Percentiles rank a stretch among this genome's conserved stretches.
phyloP scores from a whole-genome alignment of 1,284 basidiomycete genomes.

The Naganishia sp. region DNA sequence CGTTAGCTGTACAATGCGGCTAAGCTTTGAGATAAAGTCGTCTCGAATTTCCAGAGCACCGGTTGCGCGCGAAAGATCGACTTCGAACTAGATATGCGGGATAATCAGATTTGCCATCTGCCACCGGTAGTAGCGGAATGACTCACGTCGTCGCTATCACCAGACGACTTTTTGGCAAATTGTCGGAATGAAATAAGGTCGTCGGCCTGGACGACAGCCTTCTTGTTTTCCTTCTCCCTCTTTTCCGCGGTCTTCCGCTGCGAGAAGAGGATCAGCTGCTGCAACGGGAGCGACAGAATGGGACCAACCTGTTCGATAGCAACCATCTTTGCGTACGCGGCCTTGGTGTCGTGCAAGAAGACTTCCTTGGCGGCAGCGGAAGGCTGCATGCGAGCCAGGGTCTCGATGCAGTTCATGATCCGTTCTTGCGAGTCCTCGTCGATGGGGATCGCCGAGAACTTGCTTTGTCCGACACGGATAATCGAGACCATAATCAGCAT shows the following conservation, averaged over 20 bases:
- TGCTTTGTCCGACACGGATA: slow-evolving; percentile 94
- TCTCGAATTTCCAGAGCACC: slow-evolving; percentile 80
- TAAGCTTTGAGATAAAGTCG: slow-evolving; percentile 95
- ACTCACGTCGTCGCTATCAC: slow-evolving; percentile 74
- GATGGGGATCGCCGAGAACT: slow-evolving; percentile 88
- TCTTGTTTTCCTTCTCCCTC: slow-evolving; percentile 76
- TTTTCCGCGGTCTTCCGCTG: slow-evolving; percentile 83
- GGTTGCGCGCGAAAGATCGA: slow-evolving; percentile 87
- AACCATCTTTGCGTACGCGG: slow-evolving; percentile 93
- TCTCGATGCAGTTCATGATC: slow-evolving; percentile 94
- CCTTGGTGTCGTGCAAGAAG: slow-evolving; percentile 90
- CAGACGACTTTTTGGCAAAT: slow-evolving; percentile 87
- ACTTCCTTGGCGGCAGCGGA: slow-evolving; percentile 71
- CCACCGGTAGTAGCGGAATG: background rate
- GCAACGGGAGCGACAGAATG: background rate
- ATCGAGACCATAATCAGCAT: slow-evolving; percentile 99
- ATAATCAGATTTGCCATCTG: slow-evolving; percentile 32
- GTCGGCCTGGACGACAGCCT: slow-evolving; percentile 80
- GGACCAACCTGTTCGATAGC: slow-evolving; percentile 75
- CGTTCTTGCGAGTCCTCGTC: slow-evolving; percentile 98
- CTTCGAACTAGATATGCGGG: slow-evolving; percentile 66
- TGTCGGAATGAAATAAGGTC: slow-evolving; percentile 91
- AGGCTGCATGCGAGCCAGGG: slow-evolving; percentile 71
- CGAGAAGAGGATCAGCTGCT: background rate
- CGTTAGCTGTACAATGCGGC: slow-evolving; percentile 91